A percentile compares a stretch with the other conserved stretches of the same genome.
phyloP scores from a whole-genome alignment of 2,329 filamentous ascomycete genomes.

The Trichoderma citrinoviride region DNA sequence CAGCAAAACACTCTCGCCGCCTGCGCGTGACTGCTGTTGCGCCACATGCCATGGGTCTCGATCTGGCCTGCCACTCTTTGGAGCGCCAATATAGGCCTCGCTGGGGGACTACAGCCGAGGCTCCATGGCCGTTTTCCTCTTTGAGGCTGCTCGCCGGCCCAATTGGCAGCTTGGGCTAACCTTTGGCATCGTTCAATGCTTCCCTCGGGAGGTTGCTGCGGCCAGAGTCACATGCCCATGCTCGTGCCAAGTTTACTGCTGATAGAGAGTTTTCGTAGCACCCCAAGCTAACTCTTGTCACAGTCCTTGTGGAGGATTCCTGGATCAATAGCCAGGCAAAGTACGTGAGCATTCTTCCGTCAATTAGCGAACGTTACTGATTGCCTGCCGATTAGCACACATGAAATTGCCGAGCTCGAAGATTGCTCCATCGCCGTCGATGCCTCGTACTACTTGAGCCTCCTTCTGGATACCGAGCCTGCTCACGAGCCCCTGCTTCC shows the following conservation, averaged over 20 bases:
- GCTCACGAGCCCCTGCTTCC: slow-evolving; percentile 84
- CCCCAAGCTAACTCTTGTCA: slow-evolving; percentile 10
- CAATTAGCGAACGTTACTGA: not conserved
- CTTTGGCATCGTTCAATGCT: not conserved
- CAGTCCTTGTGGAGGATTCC: slow-evolving; percentile 41
- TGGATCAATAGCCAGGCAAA: slow-evolving; percentile 41
- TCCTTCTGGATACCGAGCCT: slow-evolving; percentile 66
- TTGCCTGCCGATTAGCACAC: slow-evolving; percentile 42
- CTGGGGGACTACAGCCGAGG: not conserved
- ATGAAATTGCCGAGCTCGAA: slow-evolving; percentile 67
- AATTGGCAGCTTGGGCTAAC: slow-evolving; percentile 9
- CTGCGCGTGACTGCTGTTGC: slow-evolving; percentile 1
- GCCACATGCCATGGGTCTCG: not conserved
- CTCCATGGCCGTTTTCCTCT: not conserved
- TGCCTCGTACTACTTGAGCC: slow-evolving; percentile 82
- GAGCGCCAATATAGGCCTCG: not conserved
- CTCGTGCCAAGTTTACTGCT: not conserved
- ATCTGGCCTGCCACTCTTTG: not conserved
- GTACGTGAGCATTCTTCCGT: slow-evolving; percentile 28
- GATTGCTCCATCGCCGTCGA: slow-evolving; percentile 79
- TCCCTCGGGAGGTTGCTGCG: not conserved
- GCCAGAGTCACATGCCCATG: not conserved
- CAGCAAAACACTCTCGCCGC: not conserved
- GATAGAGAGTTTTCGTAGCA: not conserved
- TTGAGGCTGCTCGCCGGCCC: not conserved